Evolutionary conservation across 2,329 filamentous ascomycete genomes (phyloP).

Genomic region (Aspergillus ochraceus): DNA sequence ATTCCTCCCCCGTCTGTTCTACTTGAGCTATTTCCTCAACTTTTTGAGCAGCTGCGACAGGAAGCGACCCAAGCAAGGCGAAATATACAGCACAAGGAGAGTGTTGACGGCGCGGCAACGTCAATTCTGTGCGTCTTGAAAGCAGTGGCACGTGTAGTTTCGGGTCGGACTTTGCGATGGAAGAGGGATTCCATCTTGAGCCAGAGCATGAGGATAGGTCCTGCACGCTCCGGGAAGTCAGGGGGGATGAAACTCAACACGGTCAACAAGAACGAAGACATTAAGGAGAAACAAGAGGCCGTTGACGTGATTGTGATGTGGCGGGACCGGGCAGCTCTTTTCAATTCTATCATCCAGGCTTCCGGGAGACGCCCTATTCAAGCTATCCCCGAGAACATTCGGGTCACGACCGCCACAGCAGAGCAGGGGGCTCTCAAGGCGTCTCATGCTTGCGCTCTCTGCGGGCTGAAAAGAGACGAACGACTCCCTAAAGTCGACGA

Average conservation of each 20-base stretch:
- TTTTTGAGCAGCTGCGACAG: constrained; percentile 66
- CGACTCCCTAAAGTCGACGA: constrained; percentile 73
- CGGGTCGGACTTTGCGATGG: constrained; percentile 84
- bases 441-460: constrained; percentile 75
- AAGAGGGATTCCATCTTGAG: constrained; percentile 82
- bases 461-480: constrained; percentile 85
- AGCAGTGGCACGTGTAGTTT: constrained; percentile 77
- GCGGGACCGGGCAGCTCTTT: constrained; percentile 71
- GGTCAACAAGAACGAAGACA: constrained; percentile 78
- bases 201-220: constrained; percentile 83
- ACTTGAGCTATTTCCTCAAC: constrained; percentile 70
- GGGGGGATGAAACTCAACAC: constrained; percentile 90
- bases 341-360: constrained; percentile 61
- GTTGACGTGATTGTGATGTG: constrained; percentile 74
- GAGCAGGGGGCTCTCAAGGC: constrained; percentile 70
- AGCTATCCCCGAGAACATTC: constrained; percentile 69
- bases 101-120: constrained; percentile 19
- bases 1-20: constrained; percentile 85
- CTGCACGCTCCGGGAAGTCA: constrained; percentile 67
- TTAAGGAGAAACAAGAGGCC: constrained; percentile 80
- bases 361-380: constrained; percentile 55
- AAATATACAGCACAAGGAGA: constrained; percentile 50
- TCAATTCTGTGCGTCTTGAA: constrained; percentile 32
- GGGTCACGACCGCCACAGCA: constrained; percentile 62
- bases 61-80: constrained; percentile 66